These are phyloP conservation scores for Phytophthora ohioensis DNA, from an alignment of 352 stramenopile genomes.

Conservation along the genomic window DNA sequence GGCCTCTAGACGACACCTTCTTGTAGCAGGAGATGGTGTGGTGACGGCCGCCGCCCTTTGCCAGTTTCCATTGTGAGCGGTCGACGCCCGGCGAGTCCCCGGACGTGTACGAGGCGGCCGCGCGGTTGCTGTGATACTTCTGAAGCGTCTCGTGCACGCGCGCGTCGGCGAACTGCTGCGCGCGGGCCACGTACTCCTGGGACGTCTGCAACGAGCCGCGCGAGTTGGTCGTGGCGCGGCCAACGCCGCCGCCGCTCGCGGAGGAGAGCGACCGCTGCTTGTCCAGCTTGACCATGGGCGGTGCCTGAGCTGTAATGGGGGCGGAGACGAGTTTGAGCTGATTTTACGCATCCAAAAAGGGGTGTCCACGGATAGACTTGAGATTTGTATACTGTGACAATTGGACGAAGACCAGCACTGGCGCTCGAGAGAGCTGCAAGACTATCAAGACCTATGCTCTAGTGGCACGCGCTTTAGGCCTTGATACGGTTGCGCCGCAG, in stretches of 20 bases:
- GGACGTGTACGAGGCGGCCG: constrained; percentile 29
- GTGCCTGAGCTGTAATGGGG: constrained; percentile 3
- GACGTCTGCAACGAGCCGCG: constrained; percentile 39
- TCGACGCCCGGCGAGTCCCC: constrained; percentile 34
- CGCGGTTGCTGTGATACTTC: constrained; percentile 52
- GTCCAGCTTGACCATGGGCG: constrained; percentile 25
- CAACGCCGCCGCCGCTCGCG: constrained; percentile 17
- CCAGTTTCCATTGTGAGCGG: constrained; percentile 53
- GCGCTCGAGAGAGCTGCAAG: constrained; percentile 12
- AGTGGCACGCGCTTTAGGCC: too few relatives aligned
- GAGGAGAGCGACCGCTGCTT: constrained; percentile 26
- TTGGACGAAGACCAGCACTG: constrained; percentile 14
- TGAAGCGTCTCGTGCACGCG: constrained; percentile 46
- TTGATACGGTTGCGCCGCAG: too few relatives aligned
- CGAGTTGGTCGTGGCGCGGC: constrained; percentile 16
- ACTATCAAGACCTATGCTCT: background rate
- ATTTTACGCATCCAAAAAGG: constrained; percentile 6
- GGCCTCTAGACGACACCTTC: constrained; percentile 26
- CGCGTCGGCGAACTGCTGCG: constrained; percentile 44
- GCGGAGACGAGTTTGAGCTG: background rate
- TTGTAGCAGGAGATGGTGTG: constrained; percentile 56
- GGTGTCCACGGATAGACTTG: constrained; percentile 1
- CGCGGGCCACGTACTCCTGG: constrained; percentile 40
- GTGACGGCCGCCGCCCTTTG: constrained; percentile 47
- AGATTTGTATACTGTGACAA: constrained; percentile 12